Evolutionary conservation across 2,329 filamentous ascomycete species (phyloP).

Genomic region (Drechmeria coniospora): DNA sequence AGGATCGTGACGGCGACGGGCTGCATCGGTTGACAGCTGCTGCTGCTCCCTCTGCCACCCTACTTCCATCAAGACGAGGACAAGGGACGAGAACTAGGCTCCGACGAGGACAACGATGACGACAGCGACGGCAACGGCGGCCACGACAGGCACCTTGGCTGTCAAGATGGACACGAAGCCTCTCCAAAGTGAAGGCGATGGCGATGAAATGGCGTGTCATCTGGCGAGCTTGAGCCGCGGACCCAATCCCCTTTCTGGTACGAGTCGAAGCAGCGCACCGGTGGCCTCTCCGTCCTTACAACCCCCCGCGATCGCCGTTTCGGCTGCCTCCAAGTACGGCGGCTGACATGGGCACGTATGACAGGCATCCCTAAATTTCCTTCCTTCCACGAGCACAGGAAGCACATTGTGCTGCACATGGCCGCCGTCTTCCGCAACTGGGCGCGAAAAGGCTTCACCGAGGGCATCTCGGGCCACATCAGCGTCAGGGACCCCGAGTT

Average conservation of each 20-base stretch:
- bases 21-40: too few relatives aligned
- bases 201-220: constrained; percentile 7
- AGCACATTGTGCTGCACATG: constrained; percentile 51
- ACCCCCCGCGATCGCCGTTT: too few relatives aligned
- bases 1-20: too few relatives aligned
- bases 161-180: constrained; percentile 2
- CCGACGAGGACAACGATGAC: constrained; percentile 5
- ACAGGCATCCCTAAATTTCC: constrained; percentile 27
- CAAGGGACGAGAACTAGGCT: too few relatives aligned
- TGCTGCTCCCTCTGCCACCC: too few relatives aligned
- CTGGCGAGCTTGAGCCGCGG: constrained; percentile 9
- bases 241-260: constrained; percentile 10
- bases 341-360: not conserved
- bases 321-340: too few relatives aligned
- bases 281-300: too few relatives aligned
- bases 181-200: constrained; percentile 2
- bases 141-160: constrained; percentile 1
- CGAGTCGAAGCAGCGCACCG: too few relatives aligned
- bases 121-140: constrained; percentile 3
- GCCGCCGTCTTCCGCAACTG: constrained; percentile 36
- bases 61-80: too few relatives aligned
- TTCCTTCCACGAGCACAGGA: constrained; percentile 30
- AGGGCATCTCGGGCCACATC: constrained; percentile 37
- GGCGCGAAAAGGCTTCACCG: constrained; percentile 14
- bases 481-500: constrained; percentile 50